Evolutionary conservation across 2,329 filamentous ascomycete genomes (phyloP), one percentile per base, ranked within the genome.

Genomic region (Microdochium bolleyi): DNA sequence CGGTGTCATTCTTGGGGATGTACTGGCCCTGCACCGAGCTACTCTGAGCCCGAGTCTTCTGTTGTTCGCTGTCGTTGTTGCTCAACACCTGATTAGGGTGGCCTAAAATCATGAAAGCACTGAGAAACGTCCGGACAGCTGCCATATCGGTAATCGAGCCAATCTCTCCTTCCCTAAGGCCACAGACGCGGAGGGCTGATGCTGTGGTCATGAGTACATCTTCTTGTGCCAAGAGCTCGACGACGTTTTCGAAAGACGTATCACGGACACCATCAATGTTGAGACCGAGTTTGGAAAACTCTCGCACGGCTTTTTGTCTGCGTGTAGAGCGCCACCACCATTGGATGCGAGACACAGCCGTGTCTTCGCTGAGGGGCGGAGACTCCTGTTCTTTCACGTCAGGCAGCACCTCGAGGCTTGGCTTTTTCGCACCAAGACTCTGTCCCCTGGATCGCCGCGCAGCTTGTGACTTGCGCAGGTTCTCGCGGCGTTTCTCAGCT

Each of bases 81-180:
- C 81, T 88, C 32, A 94, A 78, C 1, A 92, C 88, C 59, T 89
- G 84, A 1, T 84, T 83, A 1, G 89, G 88, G 65, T 92, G 89
- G 1, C 87, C 88, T 24, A 91, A 73, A 55, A 92, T 91, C 52
- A 94, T 74, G 64, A 87, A 92, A 4, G 89, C 86, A 63, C 87
- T 90, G 52, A 94, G 70, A 61, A 92, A 92, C 1, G 85, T 90
- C 60, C 88, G 78, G 41, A 88, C 82, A 16, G 83, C 80, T 34
- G 85, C 83, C 74, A 87, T 87, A 58, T 88, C 82, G 48, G 80
- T 77, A 53, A 86, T 79, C 1, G 82, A 84, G 16, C 81, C 79
- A 2, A 76, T 69, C 2, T 80, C 79, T 37, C 80, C 82, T 60
- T 90, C 86, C 50, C 82, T 77, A 51, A 92, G 70, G 1, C 84